A percentile compares a stretch with the other conserved stretches of the same genome.
Evolutionary conservation across 768 basidiomycete species (phyloP).

Genomic region (Coprinopsis sp.): DNA sequence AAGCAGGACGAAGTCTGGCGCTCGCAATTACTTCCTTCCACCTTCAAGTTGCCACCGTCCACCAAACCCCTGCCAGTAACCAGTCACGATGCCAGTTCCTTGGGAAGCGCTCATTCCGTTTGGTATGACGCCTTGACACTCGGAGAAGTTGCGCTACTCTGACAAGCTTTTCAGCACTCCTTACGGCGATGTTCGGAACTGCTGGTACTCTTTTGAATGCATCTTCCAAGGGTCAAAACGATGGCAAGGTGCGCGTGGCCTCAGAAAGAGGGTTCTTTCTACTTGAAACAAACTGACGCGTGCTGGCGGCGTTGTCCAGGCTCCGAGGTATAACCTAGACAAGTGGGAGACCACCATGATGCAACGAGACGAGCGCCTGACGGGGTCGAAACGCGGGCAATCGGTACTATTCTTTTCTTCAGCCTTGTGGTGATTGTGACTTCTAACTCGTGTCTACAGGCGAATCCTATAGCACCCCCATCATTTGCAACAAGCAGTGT

Average conservation of each 20-base stretch:
- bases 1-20: not conserved
- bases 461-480: slow-evolving; percentile 62
- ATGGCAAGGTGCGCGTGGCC: slow-evolving; percentile 67
- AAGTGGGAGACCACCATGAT: slow-evolving; percentile 97
- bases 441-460: slow-evolving; percentile 35
- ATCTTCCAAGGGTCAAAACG: slow-evolving; percentile 77
- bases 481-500: slow-evolving; percentile 68
- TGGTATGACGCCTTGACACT: slow-evolving; percentile 42
- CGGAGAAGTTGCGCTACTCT: not conserved
- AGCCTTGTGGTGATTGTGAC: not conserved
- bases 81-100: slow-evolving; percentile 79
- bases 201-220: slow-evolving; percentile 84
- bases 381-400: slow-evolving; percentile 84
- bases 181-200: slow-evolving; percentile 85
- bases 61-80: not conserved
- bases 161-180: slow-evolving; percentile 48
- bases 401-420: slow-evolving; percentile 49
- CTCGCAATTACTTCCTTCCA: not conserved
- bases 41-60: not conserved
- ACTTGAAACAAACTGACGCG: not conserved
- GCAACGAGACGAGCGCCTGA: slow-evolving; percentile 82
- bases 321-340: slow-evolving; percentile 80
- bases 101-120: slow-evolving; percentile 98
- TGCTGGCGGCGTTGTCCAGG: slow-evolving; percentile 38
- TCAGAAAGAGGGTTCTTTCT: not conserved